Percentiles rank a stretch among this genome's conserved stretches.
These are phyloP conservation scores for Fraxinus sp. DNA, from an alignment of 305 asterid species.

Conservation along the genomic window DNA sequence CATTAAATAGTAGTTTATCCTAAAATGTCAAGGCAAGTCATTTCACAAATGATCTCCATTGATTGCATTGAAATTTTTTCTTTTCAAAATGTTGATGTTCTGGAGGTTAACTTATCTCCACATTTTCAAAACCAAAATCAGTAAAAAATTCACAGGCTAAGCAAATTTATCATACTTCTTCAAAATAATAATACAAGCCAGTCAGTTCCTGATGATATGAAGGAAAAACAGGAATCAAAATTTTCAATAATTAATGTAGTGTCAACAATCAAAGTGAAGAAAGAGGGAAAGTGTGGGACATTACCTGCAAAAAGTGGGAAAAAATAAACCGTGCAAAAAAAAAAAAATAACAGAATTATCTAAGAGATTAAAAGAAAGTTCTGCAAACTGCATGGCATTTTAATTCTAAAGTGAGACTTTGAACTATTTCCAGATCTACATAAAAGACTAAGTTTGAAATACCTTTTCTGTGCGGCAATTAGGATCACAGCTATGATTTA, in stretches of 20 bases:
- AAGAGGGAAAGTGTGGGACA: background rate
- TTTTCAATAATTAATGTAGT: background rate
- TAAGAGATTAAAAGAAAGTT: background rate
- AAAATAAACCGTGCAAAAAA: background rate
- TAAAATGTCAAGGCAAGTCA: background rate
- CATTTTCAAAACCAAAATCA: background rate
- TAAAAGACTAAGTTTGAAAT: constrained; percentile 24
- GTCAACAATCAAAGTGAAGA: background rate
- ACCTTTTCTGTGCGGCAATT: constrained; percentile 97
- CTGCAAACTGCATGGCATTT: background rate
- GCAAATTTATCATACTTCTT: background rate
- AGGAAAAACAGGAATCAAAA: background rate
- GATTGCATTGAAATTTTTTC: background rate
- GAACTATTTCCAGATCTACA: background rate
- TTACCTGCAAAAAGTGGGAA: background rate
- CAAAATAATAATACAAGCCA: background rate
- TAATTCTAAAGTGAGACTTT: background rate
- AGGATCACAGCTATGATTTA: constrained; percentile 93
- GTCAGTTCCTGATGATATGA: background rate
- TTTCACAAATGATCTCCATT: background rate
- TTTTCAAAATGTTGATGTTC: background rate
- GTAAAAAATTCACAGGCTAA: background rate
- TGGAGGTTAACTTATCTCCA: background rate
- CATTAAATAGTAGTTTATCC: background rate
- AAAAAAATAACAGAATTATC: background rate